Percentiles rank a stretch among this genome's conserved stretches.
Evolutionary conservation across 148 eudicot genomes (phyloP).

Genomic region (Rhododendron simsii): DNA sequence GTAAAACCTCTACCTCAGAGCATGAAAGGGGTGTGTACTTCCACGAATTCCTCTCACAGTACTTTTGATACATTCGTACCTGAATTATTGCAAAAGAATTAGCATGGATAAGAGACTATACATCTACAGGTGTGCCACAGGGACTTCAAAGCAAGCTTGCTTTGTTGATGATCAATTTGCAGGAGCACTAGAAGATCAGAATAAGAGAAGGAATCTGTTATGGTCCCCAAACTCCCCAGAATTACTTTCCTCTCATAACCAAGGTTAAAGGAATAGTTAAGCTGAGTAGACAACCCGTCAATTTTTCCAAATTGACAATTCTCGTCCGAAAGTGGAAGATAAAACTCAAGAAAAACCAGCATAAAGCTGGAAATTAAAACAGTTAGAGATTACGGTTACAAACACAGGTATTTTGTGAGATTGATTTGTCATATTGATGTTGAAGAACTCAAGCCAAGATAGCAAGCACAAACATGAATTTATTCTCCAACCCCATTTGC

Average conservation of each 20-base stretch:
- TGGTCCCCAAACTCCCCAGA: not conserved
- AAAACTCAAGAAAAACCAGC: not conserved
- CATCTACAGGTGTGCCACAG: not conserved
- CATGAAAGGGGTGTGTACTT: slow-evolving; percentile 61
- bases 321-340: not conserved
- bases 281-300: not conserved
- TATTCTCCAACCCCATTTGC: not conserved
- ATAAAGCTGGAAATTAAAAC: not conserved
- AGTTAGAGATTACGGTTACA: not conserved
- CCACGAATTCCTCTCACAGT: slow-evolving; percentile 89
- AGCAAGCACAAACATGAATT: not conserved
- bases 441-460: not conserved
- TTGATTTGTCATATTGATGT: not conserved
- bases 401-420: not conserved
- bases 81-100: slow-evolving; percentile 23
- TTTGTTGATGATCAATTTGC: not conserved
- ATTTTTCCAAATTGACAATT: not conserved
- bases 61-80: slow-evolving; percentile 94
- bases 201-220: not conserved
- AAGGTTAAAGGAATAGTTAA: not conserved
- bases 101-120: not conserved
- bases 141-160: not conserved
- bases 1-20: slow-evolving; percentile 63
- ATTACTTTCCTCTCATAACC: not conserved
- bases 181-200: not conserved